phyloP scores from a whole-genome alignment of 148 eudicot genomes.

The Beta vulgaris region DNA sequence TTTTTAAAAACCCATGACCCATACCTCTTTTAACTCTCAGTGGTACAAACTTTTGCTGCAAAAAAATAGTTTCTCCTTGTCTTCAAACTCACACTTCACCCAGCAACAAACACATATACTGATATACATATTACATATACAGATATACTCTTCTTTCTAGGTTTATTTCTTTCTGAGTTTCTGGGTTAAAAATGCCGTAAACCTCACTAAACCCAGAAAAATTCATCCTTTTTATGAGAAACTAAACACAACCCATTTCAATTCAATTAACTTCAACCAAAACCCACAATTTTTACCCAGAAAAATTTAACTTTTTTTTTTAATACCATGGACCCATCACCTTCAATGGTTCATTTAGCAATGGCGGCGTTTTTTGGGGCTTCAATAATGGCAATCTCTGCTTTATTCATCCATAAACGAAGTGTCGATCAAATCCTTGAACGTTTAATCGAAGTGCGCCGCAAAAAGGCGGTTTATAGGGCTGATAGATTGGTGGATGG shows the following conservation, averaged over 20 bases:
- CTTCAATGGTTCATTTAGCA: slow-evolving; percentile 52
- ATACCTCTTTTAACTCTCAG: no score
- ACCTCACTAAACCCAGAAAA: background rate
- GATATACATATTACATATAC: no score
- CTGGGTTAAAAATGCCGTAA: background rate
- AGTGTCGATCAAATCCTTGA: slow-evolving; percentile 68
- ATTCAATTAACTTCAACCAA: background rate
- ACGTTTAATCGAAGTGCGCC: slow-evolving; percentile 53
- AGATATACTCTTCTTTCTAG: no score
- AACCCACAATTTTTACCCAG: slow-evolving; percentile 2
- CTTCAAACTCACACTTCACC: background rate
- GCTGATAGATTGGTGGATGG: slow-evolving; percentile 11
- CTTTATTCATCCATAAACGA: slow-evolving; percentile 78
- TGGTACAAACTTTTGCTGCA: background rate
- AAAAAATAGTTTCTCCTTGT: background rate
- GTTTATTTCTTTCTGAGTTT: no score
- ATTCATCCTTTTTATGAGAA: background rate
- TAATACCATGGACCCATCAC: slow-evolving; percentile 47
- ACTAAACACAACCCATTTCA: slow-evolving; percentile 10
- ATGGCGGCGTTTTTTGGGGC: slow-evolving; percentile 85
- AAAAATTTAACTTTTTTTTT: no score
- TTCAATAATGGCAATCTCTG: slow-evolving; percentile 75
- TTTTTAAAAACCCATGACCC: background rate
- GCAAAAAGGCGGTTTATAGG: background rate
- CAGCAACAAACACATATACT: no score